Percentiles rank a stretch among this genome's conserved stretches.
These are phyloP conservation scores for Podospora tetraspora DNA, from an alignment of 495 filamentous ascomycete genomes.

Conservation along the genomic window DNA sequence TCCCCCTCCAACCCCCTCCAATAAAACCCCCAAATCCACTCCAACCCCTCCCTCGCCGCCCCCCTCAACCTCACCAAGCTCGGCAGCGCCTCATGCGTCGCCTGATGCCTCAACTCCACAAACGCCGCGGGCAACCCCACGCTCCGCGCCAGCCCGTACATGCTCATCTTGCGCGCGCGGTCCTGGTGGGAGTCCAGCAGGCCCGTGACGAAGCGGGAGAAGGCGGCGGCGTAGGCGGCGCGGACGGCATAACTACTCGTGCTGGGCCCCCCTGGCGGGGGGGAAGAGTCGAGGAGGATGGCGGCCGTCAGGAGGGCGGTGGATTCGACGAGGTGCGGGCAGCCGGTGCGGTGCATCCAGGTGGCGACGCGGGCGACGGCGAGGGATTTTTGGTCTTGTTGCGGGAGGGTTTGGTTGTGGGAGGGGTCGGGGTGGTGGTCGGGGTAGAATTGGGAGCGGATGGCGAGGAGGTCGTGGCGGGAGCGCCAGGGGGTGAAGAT, in stretches of 20 bases:
- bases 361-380: slow-evolving; percentile 48
- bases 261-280: too few relatives aligned
- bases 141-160: slow-evolving; percentile 74
- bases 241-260: slow-evolving; percentile 34
- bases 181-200: slow-evolving; percentile 72
- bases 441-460: slow-evolving; percentile 65
- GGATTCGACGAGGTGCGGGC: slow-evolving; percentile 76
- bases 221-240: slow-evolving; percentile 45
- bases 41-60: slow-evolving; percentile 60
- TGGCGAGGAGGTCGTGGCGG: slow-evolving; percentile 56
- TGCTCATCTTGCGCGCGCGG: slow-evolving; percentile 63
- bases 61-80: slow-evolving; percentile 62
- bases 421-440: slow-evolving; percentile 1
- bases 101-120: slow-evolving; percentile 85
- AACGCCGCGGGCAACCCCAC: slow-evolving; percentile 76
- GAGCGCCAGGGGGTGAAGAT: slow-evolving; percentile 76
- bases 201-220: slow-evolving; percentile 75
- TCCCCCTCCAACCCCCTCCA: slow-evolving; percentile 54
- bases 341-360: slow-evolving; percentile 63
- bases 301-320: slow-evolving; percentile 74
- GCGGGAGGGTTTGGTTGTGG: background rate
- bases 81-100: slow-evolving; percentile 82
- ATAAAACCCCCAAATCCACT: slow-evolving; percentile 86
- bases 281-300: slow-evolving; percentile 54
- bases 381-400: slow-evolving; percentile 20